Conservation (phyloP, 306 rosid species). For the Castanea mollissima region DNA sequence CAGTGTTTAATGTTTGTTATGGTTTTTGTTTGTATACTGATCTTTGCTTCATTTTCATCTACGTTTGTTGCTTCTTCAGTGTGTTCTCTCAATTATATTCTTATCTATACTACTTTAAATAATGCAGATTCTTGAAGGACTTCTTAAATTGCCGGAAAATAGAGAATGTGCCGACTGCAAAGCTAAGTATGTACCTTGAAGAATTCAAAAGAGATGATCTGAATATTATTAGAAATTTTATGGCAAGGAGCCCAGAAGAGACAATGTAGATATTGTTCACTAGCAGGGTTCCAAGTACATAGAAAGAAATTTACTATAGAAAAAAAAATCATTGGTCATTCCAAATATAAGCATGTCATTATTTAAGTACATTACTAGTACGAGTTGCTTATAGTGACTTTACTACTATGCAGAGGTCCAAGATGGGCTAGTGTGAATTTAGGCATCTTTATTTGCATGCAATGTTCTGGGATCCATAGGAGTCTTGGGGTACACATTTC, state of each 20-base stretch:
- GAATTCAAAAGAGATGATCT: constrained; percentile 21
- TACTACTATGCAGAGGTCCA: constrained; percentile 76
- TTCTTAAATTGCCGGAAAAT: constrained; percentile 91
- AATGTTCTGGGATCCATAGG: constrained; percentile 97
- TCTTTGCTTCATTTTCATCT: constrained; percentile 8
- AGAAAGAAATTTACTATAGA: constrained; percentile 18
- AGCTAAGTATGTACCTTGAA: constrained; percentile 73
- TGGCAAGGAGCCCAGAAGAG: constrained; percentile 12
- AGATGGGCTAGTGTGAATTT: constrained; percentile 99
- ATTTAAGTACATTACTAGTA: constrained; percentile 2
- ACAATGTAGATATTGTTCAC: constrained; percentile 13
- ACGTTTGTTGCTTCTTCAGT: not conserved
- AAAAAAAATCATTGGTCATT: not conserved
- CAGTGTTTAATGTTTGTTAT: not conserved
- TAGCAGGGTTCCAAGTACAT: constrained; percentile 13
- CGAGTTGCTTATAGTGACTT: constrained; percentile 21
- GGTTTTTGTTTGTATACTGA: not conserved
- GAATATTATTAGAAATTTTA: not conserved
- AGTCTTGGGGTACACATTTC: constrained; percentile 98
- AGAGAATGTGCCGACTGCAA: constrained; percentile 99
- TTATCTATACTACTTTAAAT: constrained; percentile 18
- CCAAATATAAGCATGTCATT: constrained; percentile 5
- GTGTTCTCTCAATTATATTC: constrained; percentile 11
- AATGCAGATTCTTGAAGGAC: constrained; percentile 94
- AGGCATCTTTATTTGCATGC: constrained; percentile 99